Evolutionary conservation across 768 basidiomycete species (phyloP), one percentile per base, ranked within the genome.

Genomic region (Boletus reticuloceps): DNA sequence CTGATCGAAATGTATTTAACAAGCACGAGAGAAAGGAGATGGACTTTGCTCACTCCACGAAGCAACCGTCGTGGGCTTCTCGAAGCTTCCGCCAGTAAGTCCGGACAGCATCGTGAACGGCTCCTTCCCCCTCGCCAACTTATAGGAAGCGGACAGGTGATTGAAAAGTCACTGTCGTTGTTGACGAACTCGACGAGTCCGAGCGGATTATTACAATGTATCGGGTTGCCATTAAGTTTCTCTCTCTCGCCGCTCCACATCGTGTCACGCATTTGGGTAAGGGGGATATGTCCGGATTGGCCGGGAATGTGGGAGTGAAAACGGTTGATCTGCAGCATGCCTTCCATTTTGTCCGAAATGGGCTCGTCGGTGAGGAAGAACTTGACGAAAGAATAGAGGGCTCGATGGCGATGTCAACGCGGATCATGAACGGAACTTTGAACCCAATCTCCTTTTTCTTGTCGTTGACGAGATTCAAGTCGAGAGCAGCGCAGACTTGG

Each of bases 141-240:
- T 34, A 59, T 22, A 9, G 49, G 49, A 6, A 63, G 38, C 6
- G 49, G 61, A 1, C 37, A n/a, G 9, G 57, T 63, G 32, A 53
- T 50, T 4, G 51, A 62, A 42, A 62, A 50, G 7, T 59, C 57
- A 8, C 50, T 59, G 47, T 59, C 57, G 31, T 62, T 59, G 17
- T 63, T 63, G 46, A 63, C 54, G 38, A 62, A 63, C 19, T 63
- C 60, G 6, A 62, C 13, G 1, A 62, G 45, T 7, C 60, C 61
- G 22, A 62, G 50, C 6, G 56, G 60, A 6, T 53, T 40, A 19
- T 22, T 22, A 4, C 47, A 48, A 13, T 11, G 36, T 1, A 10
- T 20, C 6, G 47, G 13, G 6, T 34, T n/a, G 3, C 16, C 38
- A 16, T 42, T 37, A 1, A 47, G 37, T 6, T 36, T 47, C 20